Conservation (phyloP, 495 filamentous ascomycete genomes). For the Xylaria longipes region DNA sequence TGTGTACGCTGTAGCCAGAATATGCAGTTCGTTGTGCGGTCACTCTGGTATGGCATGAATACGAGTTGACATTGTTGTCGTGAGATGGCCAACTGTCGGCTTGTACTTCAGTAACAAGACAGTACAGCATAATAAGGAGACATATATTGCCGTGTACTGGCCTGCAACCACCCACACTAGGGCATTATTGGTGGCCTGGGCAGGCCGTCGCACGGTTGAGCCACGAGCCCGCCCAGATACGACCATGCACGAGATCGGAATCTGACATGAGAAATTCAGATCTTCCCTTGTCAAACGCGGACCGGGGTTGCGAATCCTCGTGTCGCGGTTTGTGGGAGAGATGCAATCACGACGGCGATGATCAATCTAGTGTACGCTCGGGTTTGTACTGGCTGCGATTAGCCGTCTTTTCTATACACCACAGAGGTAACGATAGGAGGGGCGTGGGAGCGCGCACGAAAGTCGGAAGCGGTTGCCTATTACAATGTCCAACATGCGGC, state of each 20-base stretch:
- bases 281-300: slow-evolving; percentile 29
- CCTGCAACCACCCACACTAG: background rate
- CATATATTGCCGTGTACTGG: background rate
- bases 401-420: background rate
- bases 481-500: slow-evolving; percentile 22
- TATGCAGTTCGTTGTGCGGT: slow-evolving; percentile 10
- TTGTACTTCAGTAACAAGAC: slow-evolving; percentile 1
- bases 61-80: background rate
- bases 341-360: slow-evolving; percentile 4
- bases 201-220: slow-evolving; percentile 23
- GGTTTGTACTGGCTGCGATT: slow-evolving; percentile 14
- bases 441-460: background rate
- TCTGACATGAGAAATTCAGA: slow-evolving; percentile 33
- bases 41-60: slow-evolving; percentile 1
- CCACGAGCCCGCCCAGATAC: slow-evolving; percentile 30
- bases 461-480: slow-evolving; percentile 23
- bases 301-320: slow-evolving; percentile 24
- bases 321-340: slow-evolving; percentile 13
- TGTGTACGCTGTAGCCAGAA: slow-evolving; percentile 3
- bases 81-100: background rate
- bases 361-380: slow-evolving; percentile 16
- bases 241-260: slow-evolving; percentile 32
- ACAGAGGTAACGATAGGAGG: slow-evolving; percentile 5
- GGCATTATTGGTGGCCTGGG: slow-evolving; percentile 13
- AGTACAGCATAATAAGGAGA: background rate